phyloP scores from a whole-genome alignment of 768 basidiomycete genomes.

The Artomyces pyxidatus region DNA sequence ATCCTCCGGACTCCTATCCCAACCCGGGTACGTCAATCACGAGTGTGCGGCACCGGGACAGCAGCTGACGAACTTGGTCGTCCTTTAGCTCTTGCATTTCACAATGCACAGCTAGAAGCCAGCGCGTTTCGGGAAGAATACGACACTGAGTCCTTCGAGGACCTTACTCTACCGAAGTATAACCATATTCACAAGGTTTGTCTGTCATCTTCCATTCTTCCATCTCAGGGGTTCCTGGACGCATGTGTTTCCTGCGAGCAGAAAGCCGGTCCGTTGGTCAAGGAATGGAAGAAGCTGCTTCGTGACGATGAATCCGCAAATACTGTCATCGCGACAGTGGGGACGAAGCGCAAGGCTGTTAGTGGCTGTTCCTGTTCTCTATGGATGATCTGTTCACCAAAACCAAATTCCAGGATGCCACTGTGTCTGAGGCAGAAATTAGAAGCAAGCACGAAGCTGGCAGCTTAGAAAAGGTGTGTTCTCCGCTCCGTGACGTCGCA shows the following conservation, averaged over 20 bases:
- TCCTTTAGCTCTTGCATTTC: conserved; percentile 65
- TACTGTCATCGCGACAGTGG: conserved; percentile 35
- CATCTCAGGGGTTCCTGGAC: conserved; percentile 3
- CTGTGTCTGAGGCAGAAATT: conserved; percentile 66
- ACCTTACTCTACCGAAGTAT: conserved; percentile 71
- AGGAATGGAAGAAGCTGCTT: conserved; percentile 62
- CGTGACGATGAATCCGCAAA: conserved; percentile 57
- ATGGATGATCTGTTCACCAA: neutral
- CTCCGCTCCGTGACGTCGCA: neutral
- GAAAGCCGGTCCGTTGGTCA: conserved; percentile 52
- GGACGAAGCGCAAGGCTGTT: conserved; percentile 69
- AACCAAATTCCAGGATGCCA: conserved; percentile 39
- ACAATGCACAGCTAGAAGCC: conserved; percentile 87
- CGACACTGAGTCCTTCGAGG: conserved; percentile 68
- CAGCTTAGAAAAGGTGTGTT: conserved; percentile 54
- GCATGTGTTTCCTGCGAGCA: neutral
- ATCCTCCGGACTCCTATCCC: conserved; percentile 83
- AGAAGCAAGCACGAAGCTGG: conserved; percentile 56
- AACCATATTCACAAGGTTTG: conserved; percentile 74
- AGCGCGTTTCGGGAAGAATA: conserved; percentile 90
- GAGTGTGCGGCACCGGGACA: neutral
- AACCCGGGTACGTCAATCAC: conserved; percentile 62
- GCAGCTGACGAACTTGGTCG: neutral
- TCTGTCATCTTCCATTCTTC: neutral
- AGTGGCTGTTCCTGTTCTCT: conserved; percentile 20